These are phyloP conservation scores for Neurospora cerealis DNA, from an alignment of 495 filamentous ascomycete genomes.

Conservation along the genomic window DNA sequence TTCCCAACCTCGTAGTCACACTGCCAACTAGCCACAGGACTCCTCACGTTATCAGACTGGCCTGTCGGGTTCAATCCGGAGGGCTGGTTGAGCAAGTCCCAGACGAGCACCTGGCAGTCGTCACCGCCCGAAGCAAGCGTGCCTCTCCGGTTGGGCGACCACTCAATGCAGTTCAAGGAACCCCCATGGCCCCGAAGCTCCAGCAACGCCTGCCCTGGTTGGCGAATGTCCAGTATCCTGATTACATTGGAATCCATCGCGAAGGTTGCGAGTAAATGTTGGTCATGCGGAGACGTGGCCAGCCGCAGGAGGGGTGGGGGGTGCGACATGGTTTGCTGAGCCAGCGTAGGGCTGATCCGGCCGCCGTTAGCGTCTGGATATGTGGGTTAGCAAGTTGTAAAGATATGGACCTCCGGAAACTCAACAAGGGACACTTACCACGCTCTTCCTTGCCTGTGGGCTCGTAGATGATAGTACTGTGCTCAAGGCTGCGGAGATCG, in stretches of 20 bases:
- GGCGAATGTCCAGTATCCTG: conserved; percentile 90
- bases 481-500: conserved; percentile 89
- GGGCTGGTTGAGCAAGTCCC: conserved; percentile 74
- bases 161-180: conserved; percentile 85
- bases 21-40: conserved; percentile 77
- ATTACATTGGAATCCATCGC: conserved; percentile 88
- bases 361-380: conserved; percentile 34
- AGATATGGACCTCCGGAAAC: background rate
- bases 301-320: conserved; percentile 79
- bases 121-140: conserved; percentile 88
- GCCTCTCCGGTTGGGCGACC: conserved; percentile 80
- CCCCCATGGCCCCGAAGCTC: conserved; percentile 89
- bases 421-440: conserved; percentile 38
- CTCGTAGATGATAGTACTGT: conserved; percentile 99
- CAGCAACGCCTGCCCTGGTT: conserved; percentile 89
- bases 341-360: conserved; percentile 52
- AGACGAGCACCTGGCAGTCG: conserved; percentile 81
- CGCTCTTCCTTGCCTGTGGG: conserved; percentile 83
- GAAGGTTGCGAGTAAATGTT: conserved; percentile 92
- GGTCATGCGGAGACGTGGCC: conserved; percentile 90
- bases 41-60: conserved; percentile 47
- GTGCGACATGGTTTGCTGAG: conserved; percentile 64
- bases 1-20: conserved; percentile 96
- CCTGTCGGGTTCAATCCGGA: conserved; percentile 31
- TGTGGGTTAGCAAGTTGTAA: conserved; percentile 10